phyloP scores from a whole-genome alignment of 2,329 filamentous ascomycete species.

The Clonostachys chloroleuca region DNA sequence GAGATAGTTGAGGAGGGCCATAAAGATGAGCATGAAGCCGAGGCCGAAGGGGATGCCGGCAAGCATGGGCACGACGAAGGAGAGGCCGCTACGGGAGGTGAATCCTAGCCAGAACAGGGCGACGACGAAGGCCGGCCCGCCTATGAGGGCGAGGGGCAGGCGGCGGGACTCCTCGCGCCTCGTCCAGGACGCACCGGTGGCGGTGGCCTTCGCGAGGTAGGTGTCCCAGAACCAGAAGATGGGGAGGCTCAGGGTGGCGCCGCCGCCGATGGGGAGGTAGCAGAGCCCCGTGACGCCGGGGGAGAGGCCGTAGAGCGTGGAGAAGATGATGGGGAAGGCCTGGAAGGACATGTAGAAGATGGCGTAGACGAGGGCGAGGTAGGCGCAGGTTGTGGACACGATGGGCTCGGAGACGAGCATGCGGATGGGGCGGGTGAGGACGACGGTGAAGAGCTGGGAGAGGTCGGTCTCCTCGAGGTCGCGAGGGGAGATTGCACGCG shows the following conservation, averaged over 20 bases:
- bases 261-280: slow-evolving; percentile 65
- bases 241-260: slow-evolving; percentile 51
- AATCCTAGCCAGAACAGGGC: slow-evolving; percentile 61
- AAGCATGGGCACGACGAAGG: slow-evolving; percentile 52
- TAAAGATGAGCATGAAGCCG: slow-evolving; percentile 60
- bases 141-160: slow-evolving; percentile 67
- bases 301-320: slow-evolving; percentile 55
- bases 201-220: slow-evolving; percentile 48
- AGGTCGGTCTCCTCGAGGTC: slow-evolving; percentile 58
- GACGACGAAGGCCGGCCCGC: slow-evolving; percentile 57
- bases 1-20: slow-evolving; percentile 60
- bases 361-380: slow-evolving; percentile 66
- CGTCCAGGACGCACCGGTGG: slow-evolving; percentile 49
- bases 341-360: slow-evolving; percentile 72
- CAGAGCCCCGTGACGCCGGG: slow-evolving; percentile 61
- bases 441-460: slow-evolving; percentile 59
- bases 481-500: slow-evolving; percentile 50
- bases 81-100: slow-evolving; percentile 40
- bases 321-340: slow-evolving; percentile 69
- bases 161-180: slow-evolving; percentile 62
- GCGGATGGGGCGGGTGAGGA: slow-evolving; percentile 65
- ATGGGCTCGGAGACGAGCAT: slow-evolving; percentile 73
- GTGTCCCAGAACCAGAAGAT: slow-evolving; percentile 64
- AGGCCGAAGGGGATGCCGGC: slow-evolving; percentile 58
- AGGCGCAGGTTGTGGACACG: slow-evolving; percentile 64